Conservation (phyloP, 805 yeast species). For the Nakazawaea ishiwadae region DNA sequence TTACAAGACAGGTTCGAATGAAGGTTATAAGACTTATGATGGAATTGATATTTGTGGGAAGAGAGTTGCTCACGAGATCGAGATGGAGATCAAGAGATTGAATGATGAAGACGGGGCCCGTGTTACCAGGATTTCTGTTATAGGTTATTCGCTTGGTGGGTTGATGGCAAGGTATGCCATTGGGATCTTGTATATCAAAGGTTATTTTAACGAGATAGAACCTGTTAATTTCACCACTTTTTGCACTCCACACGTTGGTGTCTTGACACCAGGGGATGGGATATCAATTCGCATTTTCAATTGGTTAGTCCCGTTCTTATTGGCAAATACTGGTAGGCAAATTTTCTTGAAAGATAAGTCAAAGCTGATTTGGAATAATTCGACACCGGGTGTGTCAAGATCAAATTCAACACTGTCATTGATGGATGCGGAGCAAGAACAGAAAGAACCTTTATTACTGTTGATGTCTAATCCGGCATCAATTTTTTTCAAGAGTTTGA, state of each 20-base stretch:
- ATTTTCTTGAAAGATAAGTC: conserved; percentile 54
- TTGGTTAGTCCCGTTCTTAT: conserved; percentile 52
- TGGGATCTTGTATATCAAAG: conserved; percentile 58
- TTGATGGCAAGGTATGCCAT: conserved; percentile 75
- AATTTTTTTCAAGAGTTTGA: conserved; percentile 52
- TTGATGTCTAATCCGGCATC: conserved; percentile 64
- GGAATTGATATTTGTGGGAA: conserved; percentile 84
- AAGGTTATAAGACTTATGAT: conserved; percentile 77
- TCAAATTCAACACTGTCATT: conserved; percentile 8
- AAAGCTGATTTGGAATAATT: conserved; percentile 14
- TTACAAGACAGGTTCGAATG: conserved; percentile 53
- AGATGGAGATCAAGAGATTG: conserved; percentile 27
- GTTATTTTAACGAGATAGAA: conserved; percentile 45
- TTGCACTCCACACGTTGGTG: conserved; percentile 69
- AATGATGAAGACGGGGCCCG: conserved; percentile 19
- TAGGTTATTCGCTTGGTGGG: conserved; percentile 91
- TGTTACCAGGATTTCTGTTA: conserved; percentile 66
- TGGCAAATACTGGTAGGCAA: conserved; percentile 73
- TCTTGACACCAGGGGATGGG: conserved; percentile 53
- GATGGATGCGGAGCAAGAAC: conserved; percentile 6
- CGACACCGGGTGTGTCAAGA: conserved; percentile 6
- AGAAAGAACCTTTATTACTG: conserved; percentile 45
- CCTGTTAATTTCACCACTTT: conserved; percentile 61
- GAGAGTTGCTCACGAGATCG: conserved; percentile 66
- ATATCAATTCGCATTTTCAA: conserved; percentile 53